These are phyloP conservation scores for Fraxinus paxiana DNA, from an alignment of 305 asterid species.

Conservation along the genomic window DNA sequence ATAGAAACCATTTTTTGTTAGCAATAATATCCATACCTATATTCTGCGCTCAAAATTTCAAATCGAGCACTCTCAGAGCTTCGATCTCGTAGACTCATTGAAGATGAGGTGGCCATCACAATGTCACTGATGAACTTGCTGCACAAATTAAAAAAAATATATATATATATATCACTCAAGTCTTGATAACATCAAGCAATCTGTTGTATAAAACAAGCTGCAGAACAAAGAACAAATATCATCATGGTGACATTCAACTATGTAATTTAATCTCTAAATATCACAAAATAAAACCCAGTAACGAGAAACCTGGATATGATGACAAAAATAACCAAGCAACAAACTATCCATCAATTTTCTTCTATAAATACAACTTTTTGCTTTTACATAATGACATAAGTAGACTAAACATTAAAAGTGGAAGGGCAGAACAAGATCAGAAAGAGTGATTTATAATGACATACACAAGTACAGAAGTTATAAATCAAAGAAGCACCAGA, in stretches of 20 bases:
- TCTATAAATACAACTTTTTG: neutral
- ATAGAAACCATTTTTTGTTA: neutral
- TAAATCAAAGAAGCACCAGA: neutral
- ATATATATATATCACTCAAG: neutral
- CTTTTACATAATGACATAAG: neutral
- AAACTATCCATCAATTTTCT: neutral
- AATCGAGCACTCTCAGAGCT: slow-evolving; percentile 91
- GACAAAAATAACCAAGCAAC: neutral
- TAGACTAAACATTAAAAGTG: slow-evolving; percentile 7
- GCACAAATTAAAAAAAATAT: slow-evolving; percentile 25
- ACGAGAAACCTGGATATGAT: neutral
- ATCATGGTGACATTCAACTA: neutral
- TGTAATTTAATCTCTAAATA: slow-evolving; percentile 1
- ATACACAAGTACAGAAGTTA: slow-evolving; percentile 7
- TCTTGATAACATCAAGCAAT: slow-evolving; percentile 20
- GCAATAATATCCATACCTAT: slow-evolving; percentile 50
- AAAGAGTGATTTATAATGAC: neutral
- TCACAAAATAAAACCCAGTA: slow-evolving; percentile 12
- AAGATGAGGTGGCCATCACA: slow-evolving; percentile 82
- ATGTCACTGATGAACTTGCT: slow-evolving; percentile 91
- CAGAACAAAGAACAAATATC: neutral
- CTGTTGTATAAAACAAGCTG: slow-evolving; percentile 15
- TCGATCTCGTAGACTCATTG: slow-evolving; percentile 74
- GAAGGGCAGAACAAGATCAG: neutral
- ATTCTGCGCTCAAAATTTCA: slow-evolving; percentile 74